Conservation (phyloP, 2,329 filamentous ascomycete species). For the Alternaria metachromatica region DNA sequence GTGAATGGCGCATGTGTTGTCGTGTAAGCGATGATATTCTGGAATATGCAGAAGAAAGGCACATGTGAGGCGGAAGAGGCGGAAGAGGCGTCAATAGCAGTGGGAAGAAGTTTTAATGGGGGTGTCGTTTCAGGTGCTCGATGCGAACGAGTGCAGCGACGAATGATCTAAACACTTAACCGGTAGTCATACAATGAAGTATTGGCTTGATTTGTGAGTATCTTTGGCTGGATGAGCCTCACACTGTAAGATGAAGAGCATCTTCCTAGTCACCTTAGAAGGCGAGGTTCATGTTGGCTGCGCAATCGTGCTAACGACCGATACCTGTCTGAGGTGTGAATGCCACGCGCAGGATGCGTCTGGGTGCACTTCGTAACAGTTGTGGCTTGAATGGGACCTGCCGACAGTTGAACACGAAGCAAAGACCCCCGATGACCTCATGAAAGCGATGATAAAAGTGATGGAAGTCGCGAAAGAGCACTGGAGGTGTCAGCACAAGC, state of each 20-base stretch:
- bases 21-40: background rate
- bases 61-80: background rate
- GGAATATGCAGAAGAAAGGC: background rate
- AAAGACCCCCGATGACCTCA: background rate
- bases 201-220: background rate
- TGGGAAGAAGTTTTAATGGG: background rate
- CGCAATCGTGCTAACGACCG: background rate
- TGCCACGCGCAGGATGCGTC: background rate
- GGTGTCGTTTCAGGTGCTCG: background rate
- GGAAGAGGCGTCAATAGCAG: background rate
- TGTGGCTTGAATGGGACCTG: background rate
- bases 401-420: background rate
- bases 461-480: background rate
- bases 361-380: background rate
- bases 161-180: background rate
- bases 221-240: fast-evolving
- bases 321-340: background rate
- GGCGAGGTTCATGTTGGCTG: background rate
- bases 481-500: background rate
- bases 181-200: background rate
- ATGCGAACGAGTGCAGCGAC: background rate
- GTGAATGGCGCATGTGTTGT: background rate
- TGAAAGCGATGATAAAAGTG: background rate
- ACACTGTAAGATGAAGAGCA: background rate
- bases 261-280: background rate